Base-by-base conservation (phyloP, 2,329 filamentous ascomycete species). In the Sporothrix mexicana region DNA sequence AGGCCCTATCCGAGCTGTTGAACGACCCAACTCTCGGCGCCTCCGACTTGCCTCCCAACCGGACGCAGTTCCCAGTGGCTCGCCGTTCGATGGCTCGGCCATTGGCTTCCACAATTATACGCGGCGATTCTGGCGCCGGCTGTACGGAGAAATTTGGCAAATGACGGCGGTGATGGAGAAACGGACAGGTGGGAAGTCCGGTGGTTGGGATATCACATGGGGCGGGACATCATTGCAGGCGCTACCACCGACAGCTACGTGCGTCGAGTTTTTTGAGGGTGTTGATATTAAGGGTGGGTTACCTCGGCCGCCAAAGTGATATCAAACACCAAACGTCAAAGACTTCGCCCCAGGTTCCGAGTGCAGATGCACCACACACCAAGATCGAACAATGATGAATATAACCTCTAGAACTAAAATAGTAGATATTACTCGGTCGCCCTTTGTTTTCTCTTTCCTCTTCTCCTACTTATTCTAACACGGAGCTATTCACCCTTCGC, bases 191-290 rank as follows among this genome's bases (percentile, higher is more conserved):
- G 30, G 30, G 30, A 76, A 75, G 59, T 77, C 78, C 23, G 74
- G 61, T 13, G 70, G 23, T 74, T 80, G 78, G 74, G 76, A 82
- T 68, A 78, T 87, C 51, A 78, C 78, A 59, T 90, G 88, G 87
- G 88, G 88, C 0, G 74, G 74, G 5, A 45, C 73, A 0, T 75
- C 79, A 23, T 74, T 74, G 8, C 74, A 76, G 45, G 73, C 82
- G 2, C 78, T 80, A 9, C 72, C 73, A 53, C 80, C 83, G 3
- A 79, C 79, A 0, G 71, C 77, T 1, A 77, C 76, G 1, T 83
- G 85, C 70, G 76, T 80, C 17, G 79, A 80, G 30, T 81, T 90
- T n/a, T 90, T 90, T 71, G 78, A 85, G 66, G 86, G 82, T 3
- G 80, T 85, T 7, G 79, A 84, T 43, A 70, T 74, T 2, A 74